Conservation (phyloP, 371 early-diverging fungal species). For the Coelomomyces lativittatus region DNA sequence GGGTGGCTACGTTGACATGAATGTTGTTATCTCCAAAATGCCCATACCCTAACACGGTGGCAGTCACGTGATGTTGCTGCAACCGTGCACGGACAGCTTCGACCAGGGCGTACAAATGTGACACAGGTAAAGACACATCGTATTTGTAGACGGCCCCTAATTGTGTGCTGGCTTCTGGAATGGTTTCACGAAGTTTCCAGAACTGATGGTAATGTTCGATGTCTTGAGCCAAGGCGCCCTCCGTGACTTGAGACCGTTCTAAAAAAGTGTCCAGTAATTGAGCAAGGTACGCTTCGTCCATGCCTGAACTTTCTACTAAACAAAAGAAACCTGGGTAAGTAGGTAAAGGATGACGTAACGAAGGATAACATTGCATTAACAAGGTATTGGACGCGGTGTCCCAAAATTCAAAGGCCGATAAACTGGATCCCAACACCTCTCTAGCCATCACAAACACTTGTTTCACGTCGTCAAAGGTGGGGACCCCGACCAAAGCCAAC, state of each 20-base stretch:
- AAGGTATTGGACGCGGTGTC: constrained; percentile 51
- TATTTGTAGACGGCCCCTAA: constrained; percentile 77
- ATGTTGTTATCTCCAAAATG: constrained; percentile 81
- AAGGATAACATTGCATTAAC: constrained; percentile 34
- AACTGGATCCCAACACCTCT: constrained; percentile 63
- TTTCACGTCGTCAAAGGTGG: constrained; percentile 56
- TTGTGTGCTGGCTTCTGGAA: constrained; percentile 72
- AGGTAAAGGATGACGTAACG: constrained; percentile 34
- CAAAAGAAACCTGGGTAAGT: constrained; percentile 64
- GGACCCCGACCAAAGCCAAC: constrained; percentile 61
- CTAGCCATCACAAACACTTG: constrained; percentile 58
- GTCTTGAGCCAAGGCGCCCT: constrained; percentile 83
- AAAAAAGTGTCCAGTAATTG: constrained; percentile 48
- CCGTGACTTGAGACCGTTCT: constrained; percentile 47
- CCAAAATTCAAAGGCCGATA: constrained; percentile 96
- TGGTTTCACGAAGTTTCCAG: constrained; percentile 81
- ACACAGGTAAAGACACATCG: constrained; percentile 72
- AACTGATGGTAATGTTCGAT: constrained; percentile 48
- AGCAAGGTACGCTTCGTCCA: constrained; percentile 50
- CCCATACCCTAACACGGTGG: constrained; percentile 72
- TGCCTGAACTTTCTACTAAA: constrained; percentile 80
- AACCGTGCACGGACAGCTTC: constrained; percentile 55
- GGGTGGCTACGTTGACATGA: constrained; percentile 75
- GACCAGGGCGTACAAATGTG: constrained; percentile 66
- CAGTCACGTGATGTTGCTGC: constrained; percentile 32